Base-by-base conservation (phyloP, 352 stramenopile species). In the Globisporangium mamillatum region DNA sequence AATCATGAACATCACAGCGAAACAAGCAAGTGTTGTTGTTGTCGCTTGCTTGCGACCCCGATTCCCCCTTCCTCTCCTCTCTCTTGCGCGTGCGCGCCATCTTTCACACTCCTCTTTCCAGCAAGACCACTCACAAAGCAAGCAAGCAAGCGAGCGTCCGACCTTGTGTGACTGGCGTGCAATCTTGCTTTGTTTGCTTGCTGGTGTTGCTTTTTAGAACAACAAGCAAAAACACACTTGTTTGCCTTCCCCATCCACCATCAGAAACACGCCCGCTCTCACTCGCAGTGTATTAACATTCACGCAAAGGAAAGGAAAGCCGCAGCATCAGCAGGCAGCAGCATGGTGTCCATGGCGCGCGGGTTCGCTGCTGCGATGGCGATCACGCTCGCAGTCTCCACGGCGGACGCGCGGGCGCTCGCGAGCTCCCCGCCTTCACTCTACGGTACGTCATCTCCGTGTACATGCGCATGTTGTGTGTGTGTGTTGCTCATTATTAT, bases 371-470 rank as follows among this genome's bases (percentile, higher is more conserved):
- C 3, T 14, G 36, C 9, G 36, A 44, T 44, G 20, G 60, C 46
- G 60, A 7, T 52, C 50, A 58, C 79, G 32, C 59, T 85, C 34
- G 38, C 38, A 4, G 44, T 70, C 7, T 38, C 44, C 12, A 61
- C 61, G 8, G 65, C 41, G 3, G 65, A 41, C 27, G 68, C 69
- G 0, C 58, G 77, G 24, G 66, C 58, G 22, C 69, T 72, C 10
- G 67, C 74, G 25, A 75, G 54, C 44, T 76, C 72, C 1, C 68
- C 79, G 1, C 80, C 82, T 12, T 86, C 82, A 8, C 77, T 89
- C 41, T 86, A 87, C 56, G 79, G 82, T 91, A 50, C 70, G 80
- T 63, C 20, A 10, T 36, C 1, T 61, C 0, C 36, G 27, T 50
- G 20, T 24, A 34, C 6, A 20, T 18, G n/a, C 16, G 18, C 16